Evolutionary conservation across 1,284 basidiomycete species (phyloP), one percentile per base, ranked within the genome.

Genomic region (Peniophora sp.): DNA sequence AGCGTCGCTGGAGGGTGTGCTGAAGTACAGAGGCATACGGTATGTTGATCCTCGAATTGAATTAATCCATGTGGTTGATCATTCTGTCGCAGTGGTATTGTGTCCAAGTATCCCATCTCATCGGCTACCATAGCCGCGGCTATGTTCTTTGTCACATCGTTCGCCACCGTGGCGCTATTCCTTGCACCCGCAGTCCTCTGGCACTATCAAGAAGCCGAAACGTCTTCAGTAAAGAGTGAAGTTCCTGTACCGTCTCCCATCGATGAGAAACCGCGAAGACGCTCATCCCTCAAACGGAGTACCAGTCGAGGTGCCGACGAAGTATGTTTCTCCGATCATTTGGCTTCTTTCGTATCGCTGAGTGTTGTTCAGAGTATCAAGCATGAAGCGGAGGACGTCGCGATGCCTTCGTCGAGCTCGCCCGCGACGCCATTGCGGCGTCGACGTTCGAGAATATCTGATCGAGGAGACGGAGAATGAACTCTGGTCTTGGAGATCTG

Each of bases 71-170:
- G 44, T 47, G 19, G n/a, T 44, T 19, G 45, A 47, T 55, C 32
- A 61, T 11, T 3, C 34, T 49, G 23, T 47, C 57, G 16, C 52
- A 89, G 87, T 23, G 85, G 85, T 22, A 59, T 89, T 3, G 70
- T 84, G n/a, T 77, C 80, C 23, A 79, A 81, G 34, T 86, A 83
- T 65, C 87, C 88, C 1, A 56, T 87, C n/a, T 56, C 72, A 16
- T 76, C 68, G 35, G 69, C 72, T 2, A 22, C 77, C 23, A 50
- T 70, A 2, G 73, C 81, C 2, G 66, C 78, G 3, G 63, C 65
- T 22, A 58, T 71, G 0, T 86, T 85, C 67, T 66, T 81, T 53
- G 60, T 69, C 46, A 72, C 81, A 50, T 63, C 77, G n/a, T 72
- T 73, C 48, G 54, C 71, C 3, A 68, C 77, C 12, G 61, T 83